Base-by-base conservation (phyloP, 2,329 filamentous ascomycete genomes). In the Colletotrichum sp. region DNA sequence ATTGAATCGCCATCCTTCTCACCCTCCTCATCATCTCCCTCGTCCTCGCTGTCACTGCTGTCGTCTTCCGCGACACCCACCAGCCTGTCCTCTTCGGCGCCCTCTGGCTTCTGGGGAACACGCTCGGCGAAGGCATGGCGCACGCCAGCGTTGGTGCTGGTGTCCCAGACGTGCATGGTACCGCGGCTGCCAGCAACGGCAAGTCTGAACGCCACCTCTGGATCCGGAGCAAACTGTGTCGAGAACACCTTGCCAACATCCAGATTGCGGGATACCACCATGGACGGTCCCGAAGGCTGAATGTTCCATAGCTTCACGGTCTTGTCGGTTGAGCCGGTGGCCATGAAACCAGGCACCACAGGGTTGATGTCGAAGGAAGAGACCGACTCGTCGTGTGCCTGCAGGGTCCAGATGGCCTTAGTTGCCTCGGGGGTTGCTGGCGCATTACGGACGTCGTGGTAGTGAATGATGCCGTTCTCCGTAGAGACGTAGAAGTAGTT, bases 241-340 rank as follows among this genome's bases (percentile, higher is more conserved):
- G 95, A 95, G 85, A 99, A 99, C 48, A 99, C 94, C 86, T 96
- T 97, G 76, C 97, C 97, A 22, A 99, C 95, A 70, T 97, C 97
- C 61, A 98, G 88, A 84, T 98, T 96, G 79, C 97, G 93, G 30
- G 95, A 94, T 7, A 97, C 95, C 2, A 99, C 95, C 91, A 99
- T 94, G 76, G 93, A 94, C 2, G 97, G 97, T 3, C 95, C 96
- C 55, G 91, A 91, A 15, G 93, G 85, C 79, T 94, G 91, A 73
- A 98, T 92, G 85, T 98, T 98, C 97, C 97, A 99, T 73, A 99
- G 89, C 89, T 99, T 99, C 80, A 98, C 96, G 8, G 94, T 95
- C 88, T 95, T 96, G 88, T 99, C 97, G 16, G 95, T 96, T 3
- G 96, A 98, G 5, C 96, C 97, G 1, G 97, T 98, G 16, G 92